phyloP scores from a whole-genome alignment of 1,284 basidiomycete species.

The Dichomitus squalens region DNA sequence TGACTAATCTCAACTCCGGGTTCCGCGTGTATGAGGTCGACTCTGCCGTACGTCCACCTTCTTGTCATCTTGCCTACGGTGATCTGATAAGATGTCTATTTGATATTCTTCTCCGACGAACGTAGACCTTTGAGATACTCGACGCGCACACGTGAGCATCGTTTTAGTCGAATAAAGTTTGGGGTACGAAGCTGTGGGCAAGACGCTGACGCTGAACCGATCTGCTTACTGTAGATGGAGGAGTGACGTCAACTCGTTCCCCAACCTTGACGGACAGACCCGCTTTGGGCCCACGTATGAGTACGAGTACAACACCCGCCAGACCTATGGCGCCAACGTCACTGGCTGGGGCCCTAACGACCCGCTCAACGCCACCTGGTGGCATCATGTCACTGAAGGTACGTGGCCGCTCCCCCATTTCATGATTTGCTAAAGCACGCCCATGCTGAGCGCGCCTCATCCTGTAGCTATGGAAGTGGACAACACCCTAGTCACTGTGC shows the following conservation, averaged over 20 bases:
- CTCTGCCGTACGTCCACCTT: conserved; percentile 52
- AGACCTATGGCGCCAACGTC: conserved; percentile 66
- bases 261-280: conserved; percentile 54
- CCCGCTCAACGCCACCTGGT: conserved; percentile 84
- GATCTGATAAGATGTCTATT: not conserved
- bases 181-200: conserved; percentile 4
- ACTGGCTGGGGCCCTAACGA: conserved; percentile 63
- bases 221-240: conserved; percentile 53
- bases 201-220: not conserved
- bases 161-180: conserved; percentile 2
- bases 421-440: too few species aligned
- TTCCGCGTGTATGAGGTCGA: conserved; percentile 83
- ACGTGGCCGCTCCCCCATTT: conserved; percentile 20
- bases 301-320: conserved; percentile 75
- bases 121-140: conserved; percentile 71
- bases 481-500: conserved; percentile 57
- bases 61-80: not conserved
- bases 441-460: too few species aligned
- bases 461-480: conserved; percentile 65
- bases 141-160: conserved; percentile 70
- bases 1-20: conserved; percentile 77
- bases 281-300: conserved; percentile 64
- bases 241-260: conserved; percentile 60
- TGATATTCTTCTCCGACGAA: not conserved
- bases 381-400: conserved; percentile 81